Conservation (phyloP, 2,329 filamentous ascomycete genomes). For the Phyllosticta citriasiana region DNA sequence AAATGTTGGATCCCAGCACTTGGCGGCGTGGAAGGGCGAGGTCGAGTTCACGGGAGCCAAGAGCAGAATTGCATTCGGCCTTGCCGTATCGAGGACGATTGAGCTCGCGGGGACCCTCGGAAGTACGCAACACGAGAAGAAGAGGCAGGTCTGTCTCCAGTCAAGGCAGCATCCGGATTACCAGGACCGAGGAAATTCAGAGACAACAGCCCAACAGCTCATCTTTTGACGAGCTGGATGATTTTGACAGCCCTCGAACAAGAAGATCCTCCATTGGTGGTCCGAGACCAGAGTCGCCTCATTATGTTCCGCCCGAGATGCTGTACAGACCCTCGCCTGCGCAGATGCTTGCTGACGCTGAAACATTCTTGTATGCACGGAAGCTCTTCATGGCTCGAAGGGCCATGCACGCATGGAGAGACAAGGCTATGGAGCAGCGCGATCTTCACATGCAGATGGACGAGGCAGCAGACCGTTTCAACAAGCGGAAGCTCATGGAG, state of each 20-base stretch:
- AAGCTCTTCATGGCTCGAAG: slow-evolving; percentile 28
- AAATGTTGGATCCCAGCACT: neutral
- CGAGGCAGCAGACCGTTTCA: slow-evolving; percentile 13
- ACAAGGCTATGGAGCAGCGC: slow-evolving; percentile 22
- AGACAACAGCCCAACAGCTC: neutral
- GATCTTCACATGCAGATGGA: slow-evolving; percentile 20
- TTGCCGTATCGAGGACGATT: neutral
- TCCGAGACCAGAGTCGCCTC: slow-evolving; percentile 7
- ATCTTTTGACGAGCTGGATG: slow-evolving; percentile 5
- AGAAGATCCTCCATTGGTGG: slow-evolving; percentile 4
- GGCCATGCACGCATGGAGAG: slow-evolving; percentile 33
- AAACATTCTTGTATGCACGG: slow-evolving; percentile 27
- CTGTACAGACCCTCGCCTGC: slow-evolving; percentile 41
- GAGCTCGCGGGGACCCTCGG: slow-evolving; percentile 2
- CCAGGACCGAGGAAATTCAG: slow-evolving; percentile 13
- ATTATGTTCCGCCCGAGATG: slow-evolving; percentile 21
- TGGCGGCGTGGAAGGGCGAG: neutral
- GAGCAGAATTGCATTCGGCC: neutral
- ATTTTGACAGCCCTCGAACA: neutral
- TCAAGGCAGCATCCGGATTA: slow-evolving; percentile 25
- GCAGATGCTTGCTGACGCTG: slow-evolving; percentile 41
- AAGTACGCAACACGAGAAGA: slow-evolving; percentile 13
- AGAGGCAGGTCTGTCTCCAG: slow-evolving; percentile 25
- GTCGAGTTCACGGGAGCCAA: neutral
- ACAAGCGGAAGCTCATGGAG: slow-evolving; percentile 7